Base-by-base conservation (phyloP, 257 asterid genomes). In the Mentha longifolia region DNA sequence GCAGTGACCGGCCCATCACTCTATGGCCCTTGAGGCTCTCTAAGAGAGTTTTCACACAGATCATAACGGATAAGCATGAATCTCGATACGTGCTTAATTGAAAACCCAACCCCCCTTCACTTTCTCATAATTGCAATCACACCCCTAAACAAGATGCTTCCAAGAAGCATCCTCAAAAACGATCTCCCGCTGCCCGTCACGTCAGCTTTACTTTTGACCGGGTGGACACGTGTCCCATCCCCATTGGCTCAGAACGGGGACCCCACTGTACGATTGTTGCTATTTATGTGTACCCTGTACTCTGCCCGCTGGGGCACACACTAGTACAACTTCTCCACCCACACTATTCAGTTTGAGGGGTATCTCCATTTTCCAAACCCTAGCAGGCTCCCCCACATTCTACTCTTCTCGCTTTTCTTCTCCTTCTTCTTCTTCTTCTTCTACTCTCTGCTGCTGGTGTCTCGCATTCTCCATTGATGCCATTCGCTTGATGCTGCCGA, bases 181-280 rank as follows among this genome's bases (percentile, higher is more conserved):
- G 66, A 72, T 67, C 73, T 57, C 78, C 76, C 74, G 66, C 76
- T 68, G 61, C 71, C 74, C 49, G 80, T 74, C 82, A 74, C 77
- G 74, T 81, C 85, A 78, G 52, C 74, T 61, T 57, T 51, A 33
- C 76, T 78, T 78, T 76, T 81, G 82, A 77, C 80, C 73, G 49
- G 19, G 9, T 10, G 12, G 0, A 14, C 47, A 73, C 77, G 79
- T 80, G 81, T 15, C 68, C 0, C 0, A 1, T 9, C 46, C 56
- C 45, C 37, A 80, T 76, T 80, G 84, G 81, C 0, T 28, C 1
- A 0, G 4, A n/a, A 5, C 6, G 46, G 10, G 35, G 85, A 33
- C 74, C 85, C 80, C 67, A 74, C 55, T 11, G 79, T 73, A 73
- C 81, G 74, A 64, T 22, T 59, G 73, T 49, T 75, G 58, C 79